Evolutionary conservation across 202 grass and related monocot genomes (phyloP).

Genomic region (Setaria viridis): DNA sequence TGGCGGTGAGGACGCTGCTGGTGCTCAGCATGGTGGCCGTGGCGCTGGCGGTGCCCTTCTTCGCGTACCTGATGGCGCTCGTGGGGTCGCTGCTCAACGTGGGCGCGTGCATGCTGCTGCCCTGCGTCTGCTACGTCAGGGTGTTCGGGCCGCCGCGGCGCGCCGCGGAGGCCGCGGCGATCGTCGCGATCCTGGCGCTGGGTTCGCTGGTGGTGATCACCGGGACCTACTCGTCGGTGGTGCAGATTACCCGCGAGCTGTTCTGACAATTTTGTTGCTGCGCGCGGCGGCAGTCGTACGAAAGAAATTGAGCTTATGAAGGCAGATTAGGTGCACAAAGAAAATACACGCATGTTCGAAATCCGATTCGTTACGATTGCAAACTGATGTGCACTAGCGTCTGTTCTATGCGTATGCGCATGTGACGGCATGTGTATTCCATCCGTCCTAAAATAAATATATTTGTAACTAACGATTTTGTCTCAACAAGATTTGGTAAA

Average conservation of each 20-base stretch:
- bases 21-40: slow-evolving; percentile 41
- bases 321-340: no score
- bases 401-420: no score
- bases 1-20: slow-evolving; percentile 24
- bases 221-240: slow-evolving; percentile 33
- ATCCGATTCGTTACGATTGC: no score
- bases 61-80: slow-evolving; percentile 40
- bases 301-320: no score
- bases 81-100: slow-evolving; percentile 37
- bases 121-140: slow-evolving; percentile 51
- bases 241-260: slow-evolving; percentile 9
- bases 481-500: no score
- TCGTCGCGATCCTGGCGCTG: slow-evolving; percentile 11
- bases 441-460: no score
- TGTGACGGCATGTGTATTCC: no score
- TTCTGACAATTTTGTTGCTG: no score
- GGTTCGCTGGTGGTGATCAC: slow-evolving; percentile 16
- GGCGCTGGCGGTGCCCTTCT: slow-evolving; percentile 48
- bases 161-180: not conserved
- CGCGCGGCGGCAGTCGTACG: no score
- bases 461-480: no score
- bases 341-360: no score
- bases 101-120: slow-evolving; percentile 35
- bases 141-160: not conserved
- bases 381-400: no score